Evolutionary conservation across 495 filamentous ascomycete genomes (phyloP), one percentile per base, ranked within the genome.

Genomic region (Penicillium odoratum): DNA sequence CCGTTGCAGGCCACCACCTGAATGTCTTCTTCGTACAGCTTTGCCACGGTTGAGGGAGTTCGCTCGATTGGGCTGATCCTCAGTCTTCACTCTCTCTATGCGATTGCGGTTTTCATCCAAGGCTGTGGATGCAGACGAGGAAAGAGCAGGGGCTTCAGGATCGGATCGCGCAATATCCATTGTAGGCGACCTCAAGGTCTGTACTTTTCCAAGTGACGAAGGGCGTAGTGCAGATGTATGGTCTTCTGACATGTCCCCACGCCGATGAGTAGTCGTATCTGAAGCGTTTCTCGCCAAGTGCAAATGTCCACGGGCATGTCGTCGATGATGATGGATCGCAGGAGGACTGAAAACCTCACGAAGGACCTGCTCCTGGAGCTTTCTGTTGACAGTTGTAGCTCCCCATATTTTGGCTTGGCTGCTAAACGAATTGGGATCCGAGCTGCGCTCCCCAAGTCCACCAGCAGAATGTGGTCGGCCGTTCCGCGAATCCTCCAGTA

Each of bases 271-370:
- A n/a, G 38, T 15, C 11, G 69, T 66, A 55, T 80, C 74, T 0
- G 74, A 76, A 4, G 67, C 57, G n/a, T 71, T 69, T 61, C 76
- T 67, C 30, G 68, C 79, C 36, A 88, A 65, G 29, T 78, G 77
- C 30, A 85, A 76, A 64, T 88, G 85, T 28, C 87, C 84, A 8
- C 83, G 79, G 33, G 80, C 78, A 59, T 87, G 86, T 42, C 83
- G 79, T 31, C 81, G 78, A 56, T 85, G 84, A 43, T 79, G 83
- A 67, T 88, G 84, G 52, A 96, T 87, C 3, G 88, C 84, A 51
- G 92, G 88, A 31, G 91, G 91, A 42, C 89, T 81, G 71, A 98
- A 98, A 0, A 96, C 94, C 68, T 98, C 94, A 54, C 92, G 86
- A 53, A 98, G 86, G 18, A 98, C 93, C 68, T 97, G 89, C 64